These are phyloP conservation scores for Ochetophila trinervis DNA, from an alignment of 306 rosid species.

Conservation along the genomic window DNA sequence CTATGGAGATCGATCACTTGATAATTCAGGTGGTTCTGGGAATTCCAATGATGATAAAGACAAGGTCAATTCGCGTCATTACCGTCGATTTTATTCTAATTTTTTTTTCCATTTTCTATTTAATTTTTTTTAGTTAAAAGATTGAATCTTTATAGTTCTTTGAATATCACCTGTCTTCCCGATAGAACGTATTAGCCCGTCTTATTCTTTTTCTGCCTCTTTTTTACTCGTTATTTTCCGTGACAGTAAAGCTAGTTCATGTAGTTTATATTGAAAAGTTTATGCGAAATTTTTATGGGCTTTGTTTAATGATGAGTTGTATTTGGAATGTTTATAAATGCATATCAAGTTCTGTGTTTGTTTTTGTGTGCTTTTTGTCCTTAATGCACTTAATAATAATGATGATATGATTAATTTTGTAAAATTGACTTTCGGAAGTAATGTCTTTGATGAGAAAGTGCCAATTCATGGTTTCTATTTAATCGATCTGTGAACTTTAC, in stretches of 20 bases:
- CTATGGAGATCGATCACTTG: slow-evolving; percentile 46
- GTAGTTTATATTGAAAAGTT: too few species aligned
- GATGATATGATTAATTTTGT: not conserved
- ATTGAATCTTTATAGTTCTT: not conserved
- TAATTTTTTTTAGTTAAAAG: slow-evolving; percentile 1
- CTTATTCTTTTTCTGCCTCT: not conserved
- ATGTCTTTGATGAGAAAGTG: not conserved
- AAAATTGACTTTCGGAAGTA: not conserved
- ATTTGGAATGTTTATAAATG: not conserved
- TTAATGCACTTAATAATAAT: not conserved
- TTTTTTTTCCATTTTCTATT: not conserved
- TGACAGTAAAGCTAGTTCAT: not conserved
- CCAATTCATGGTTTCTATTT: too few species aligned
- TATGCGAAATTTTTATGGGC: too few species aligned
- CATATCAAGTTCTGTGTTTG: not conserved
- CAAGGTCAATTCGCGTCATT: slow-evolving; percentile 46
- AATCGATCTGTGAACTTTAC: too few species aligned
- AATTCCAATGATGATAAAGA: slow-evolving; percentile 44
- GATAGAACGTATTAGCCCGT: not conserved
- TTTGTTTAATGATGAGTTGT: not conserved
- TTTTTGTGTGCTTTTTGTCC: not conserved
- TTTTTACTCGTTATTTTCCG: not conserved
- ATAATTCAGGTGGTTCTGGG: slow-evolving; percentile 36
- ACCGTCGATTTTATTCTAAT: not conserved
- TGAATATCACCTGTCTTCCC: not conserved